Percentiles rank a stretch among this genome's conserved stretches.
Evolutionary conservation across 257 asterid species (phyloP).

Genomic region (Petunia secreta): DNA sequence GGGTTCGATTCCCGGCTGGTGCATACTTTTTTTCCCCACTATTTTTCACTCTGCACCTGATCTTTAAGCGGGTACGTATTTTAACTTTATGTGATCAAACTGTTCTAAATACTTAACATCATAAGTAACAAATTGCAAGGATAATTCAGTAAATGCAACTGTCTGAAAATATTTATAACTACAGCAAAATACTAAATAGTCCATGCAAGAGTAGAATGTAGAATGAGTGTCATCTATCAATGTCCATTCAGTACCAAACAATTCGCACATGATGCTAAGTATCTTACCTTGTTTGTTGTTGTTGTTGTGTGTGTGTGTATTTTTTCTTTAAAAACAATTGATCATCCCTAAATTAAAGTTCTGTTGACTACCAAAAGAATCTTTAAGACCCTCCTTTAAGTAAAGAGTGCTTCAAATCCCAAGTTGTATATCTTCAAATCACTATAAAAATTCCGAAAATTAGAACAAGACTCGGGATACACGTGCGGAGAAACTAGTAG

Average conservation of each 20-base stretch:
- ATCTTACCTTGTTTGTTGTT: background rate
- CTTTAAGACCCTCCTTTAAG: background rate
- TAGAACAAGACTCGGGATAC: no score
- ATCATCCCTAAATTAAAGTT: background rate
- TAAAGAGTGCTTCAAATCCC: background rate
- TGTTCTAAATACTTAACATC: no score
- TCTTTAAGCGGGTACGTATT: no score
- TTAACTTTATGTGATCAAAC: no score
- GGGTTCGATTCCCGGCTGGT: conserved; percentile 93
- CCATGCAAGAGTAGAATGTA: background rate
- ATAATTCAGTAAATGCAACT: background rate
- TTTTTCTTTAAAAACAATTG: background rate
- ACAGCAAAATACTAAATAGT: background rate
- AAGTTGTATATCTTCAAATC: background rate
- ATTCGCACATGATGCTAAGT: background rate
- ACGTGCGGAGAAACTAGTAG: no score
- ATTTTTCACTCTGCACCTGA: no score
- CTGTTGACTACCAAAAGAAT: background rate
- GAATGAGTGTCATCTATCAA: background rate
- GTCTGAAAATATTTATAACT: background rate
- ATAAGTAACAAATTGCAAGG: background rate
- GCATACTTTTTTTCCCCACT: conserved; percentile 29
- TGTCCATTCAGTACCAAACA: background rate
- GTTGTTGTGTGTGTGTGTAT: no score
- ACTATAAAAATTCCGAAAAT: background rate